Evolutionary conservation across 2,329 filamentous ascomycete genomes (phyloP).

Genomic region (Neodidymelliopsis sp.): DNA sequence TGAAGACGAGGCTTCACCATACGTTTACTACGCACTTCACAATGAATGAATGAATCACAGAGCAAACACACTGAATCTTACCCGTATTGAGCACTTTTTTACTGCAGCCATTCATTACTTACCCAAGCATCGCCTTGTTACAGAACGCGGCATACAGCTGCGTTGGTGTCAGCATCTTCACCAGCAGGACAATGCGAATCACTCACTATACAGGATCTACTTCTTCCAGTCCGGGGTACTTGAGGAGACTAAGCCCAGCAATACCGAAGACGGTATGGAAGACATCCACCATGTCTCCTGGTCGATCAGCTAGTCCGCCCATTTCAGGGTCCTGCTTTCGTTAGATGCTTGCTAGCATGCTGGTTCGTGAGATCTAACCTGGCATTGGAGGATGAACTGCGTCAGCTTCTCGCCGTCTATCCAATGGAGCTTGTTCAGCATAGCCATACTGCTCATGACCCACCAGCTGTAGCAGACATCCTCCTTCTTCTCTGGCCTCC

Average conservation of each 20-base stretch:
- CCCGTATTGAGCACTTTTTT: not conserved
- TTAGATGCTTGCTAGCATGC: slow-evolving; percentile 10
- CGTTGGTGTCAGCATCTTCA: slow-evolving; percentile 13
- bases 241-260: slow-evolving; percentile 84
- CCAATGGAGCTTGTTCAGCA: slow-evolving; percentile 90
- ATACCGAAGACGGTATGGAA: slow-evolving; percentile 94
- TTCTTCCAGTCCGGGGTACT: slow-evolving; percentile 76
- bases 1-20: slow-evolving; percentile 1
- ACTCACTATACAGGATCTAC: slow-evolving; percentile 87
- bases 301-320: slow-evolving; percentile 88
- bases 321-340: slow-evolving; percentile 70
- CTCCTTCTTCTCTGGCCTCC: slow-evolving; percentile 91
- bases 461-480: slow-evolving; percentile 99
- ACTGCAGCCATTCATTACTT: slow-evolving; percentile 24
- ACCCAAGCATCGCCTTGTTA: slow-evolving; percentile 46
- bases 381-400: slow-evolving; percentile 83
- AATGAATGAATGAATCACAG: not conserved
- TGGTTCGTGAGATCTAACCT: slow-evolving; percentile 56
- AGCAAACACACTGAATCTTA: not conserved
- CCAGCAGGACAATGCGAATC: not conserved
- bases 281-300: slow-evolving; percentile 94
- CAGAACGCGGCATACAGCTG: slow-evolving; percentile 52
- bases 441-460: slow-evolving; percentile 90
- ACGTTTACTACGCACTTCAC: no score
- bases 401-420: slow-evolving; percentile 84